phyloP scores from a whole-genome alignment of 345 rosid species.

The Lagerstroemia speciosa region DNA sequence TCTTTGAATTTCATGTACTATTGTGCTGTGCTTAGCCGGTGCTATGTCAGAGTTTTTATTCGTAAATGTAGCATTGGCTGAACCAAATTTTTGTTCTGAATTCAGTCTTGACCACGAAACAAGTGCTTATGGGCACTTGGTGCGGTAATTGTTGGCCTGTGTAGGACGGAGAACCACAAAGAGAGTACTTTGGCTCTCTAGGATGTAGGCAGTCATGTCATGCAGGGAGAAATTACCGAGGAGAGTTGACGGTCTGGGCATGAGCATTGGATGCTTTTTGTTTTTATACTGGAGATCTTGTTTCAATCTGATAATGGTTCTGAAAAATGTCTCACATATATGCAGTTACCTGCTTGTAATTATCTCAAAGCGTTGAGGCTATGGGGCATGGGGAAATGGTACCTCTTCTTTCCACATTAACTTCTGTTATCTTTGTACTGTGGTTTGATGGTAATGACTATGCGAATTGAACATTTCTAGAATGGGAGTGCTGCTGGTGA shows the following conservation, averaged over 20 bases:
- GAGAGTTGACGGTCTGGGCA: background rate
- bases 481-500: conserved; percentile 26
- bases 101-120: background rate
- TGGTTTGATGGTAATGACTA: background rate
- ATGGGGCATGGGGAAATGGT: conserved; percentile 2
- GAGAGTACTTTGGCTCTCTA: no score
- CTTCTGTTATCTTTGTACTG: background rate
- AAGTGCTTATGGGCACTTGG: background rate
- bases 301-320: background rate
- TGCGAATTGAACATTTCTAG: conserved; percentile 13
- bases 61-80: background rate
- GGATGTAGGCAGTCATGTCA: no score
- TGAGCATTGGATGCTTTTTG: background rate
- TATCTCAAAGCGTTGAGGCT: background rate
- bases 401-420: background rate
- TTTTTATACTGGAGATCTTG: background rate
- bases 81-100: background rate
- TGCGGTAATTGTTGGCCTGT: no score
- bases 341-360: background rate
- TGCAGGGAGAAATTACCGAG: no score
- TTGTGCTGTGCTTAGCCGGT: background rate
- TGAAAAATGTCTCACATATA: background rate
- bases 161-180: no score
- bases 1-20: background rate
- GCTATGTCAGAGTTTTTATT: background rate